Base-by-base conservation (phyloP, 2,329 filamentous ascomycete genomes). In the Didymella sp. region DNA sequence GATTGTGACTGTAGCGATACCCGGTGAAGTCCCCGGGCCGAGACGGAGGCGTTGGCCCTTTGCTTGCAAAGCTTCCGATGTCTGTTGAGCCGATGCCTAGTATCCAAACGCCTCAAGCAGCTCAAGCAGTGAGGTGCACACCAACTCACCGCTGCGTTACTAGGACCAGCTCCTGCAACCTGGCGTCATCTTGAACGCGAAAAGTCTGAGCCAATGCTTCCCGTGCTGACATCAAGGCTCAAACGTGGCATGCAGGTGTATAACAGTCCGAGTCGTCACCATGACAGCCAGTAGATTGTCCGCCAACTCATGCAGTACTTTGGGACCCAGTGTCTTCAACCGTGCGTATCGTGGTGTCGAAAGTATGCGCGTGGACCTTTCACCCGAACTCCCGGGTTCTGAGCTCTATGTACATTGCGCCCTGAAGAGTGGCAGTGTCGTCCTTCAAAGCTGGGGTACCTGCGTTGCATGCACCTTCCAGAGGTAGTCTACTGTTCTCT, bases 401-500 rank as follows among this genome's bases (percentile, higher is more conserved):
- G 9, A 11, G 6, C 25, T 33, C 46, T 35, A 30, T 41, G 50
- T 15, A 42, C 51, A 28, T 7, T 13, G 5, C 17, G 22, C 15
- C 8, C 15, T 13, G 28, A 15, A 56, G 4, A 3, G 40, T 28
- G 41, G 47, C 47, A 28, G 47, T 44, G 21, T 46, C 46, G 40
- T 49, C 46, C 53, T 56, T n/a, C 41, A 47, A 46, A 17, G 17
- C 41, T 19, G 22, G 13, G 21, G n/a, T 38, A 56, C 43, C 35
- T 40, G 43, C 43, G 24, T 44, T 30, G 12, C 22, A 12, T 30
- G 12, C 22, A 12, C 35, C 27, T 6, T 15, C 30, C n/a, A n/a
- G n/a, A n/a, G n/a, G n/a, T 33, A 8, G 6, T 37, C 9, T 12
- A 21, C 28, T 25, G 9, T n/a, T 7, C 42, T 12, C 12, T 31